Conservation (phyloP, 345 rosid genomes). For the Limnanthes douglasii region DNA sequence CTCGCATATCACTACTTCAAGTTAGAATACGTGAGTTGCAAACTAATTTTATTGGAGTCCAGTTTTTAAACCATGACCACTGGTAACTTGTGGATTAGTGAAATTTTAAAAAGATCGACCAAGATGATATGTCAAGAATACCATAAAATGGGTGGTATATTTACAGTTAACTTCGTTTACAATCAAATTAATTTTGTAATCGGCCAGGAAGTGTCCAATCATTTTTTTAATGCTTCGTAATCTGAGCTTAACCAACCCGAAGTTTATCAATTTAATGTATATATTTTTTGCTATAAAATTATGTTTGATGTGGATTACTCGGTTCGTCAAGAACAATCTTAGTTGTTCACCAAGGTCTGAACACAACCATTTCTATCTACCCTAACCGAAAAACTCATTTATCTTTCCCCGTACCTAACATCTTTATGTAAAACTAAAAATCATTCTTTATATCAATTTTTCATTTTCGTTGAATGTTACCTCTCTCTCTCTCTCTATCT, state of each 20-base stretch:
- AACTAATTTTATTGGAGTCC: slow-evolving; percentile 87
- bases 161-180: slow-evolving; percentile 54
- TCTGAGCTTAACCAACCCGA: slow-evolving; percentile 92
- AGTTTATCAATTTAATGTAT: slow-evolving; percentile 91
- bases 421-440: too few species aligned
- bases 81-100: slow-evolving; percentile 50
- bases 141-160: slow-evolving; percentile 78
- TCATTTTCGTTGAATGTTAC: too few species aligned
- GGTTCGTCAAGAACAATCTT: slow-evolving; percentile 82
- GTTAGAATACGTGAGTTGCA: slow-evolving; percentile 76
- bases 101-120: slow-evolving; percentile 68
- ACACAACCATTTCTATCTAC: too few species aligned
- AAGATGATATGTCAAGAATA: slow-evolving; percentile 79
- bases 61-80: slow-evolving; percentile 37
- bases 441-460: too few species aligned
- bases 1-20: slow-evolving; percentile 48
- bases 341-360: slow-evolving; percentile 89
- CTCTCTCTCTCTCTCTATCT: too few species aligned
- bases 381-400: too few species aligned
- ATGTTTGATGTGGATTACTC: slow-evolving; percentile 90
- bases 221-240: slow-evolving; percentile 86
- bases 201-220: slow-evolving; percentile 92
- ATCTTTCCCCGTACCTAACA: too few species aligned
- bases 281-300: slow-evolving; percentile 89
- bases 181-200: slow-evolving; percentile 82